Evolutionary conservation across 164 flowering plant species (phyloP), one percentile per base, ranked within the genome.

Genomic region (Santalum album): DNA sequence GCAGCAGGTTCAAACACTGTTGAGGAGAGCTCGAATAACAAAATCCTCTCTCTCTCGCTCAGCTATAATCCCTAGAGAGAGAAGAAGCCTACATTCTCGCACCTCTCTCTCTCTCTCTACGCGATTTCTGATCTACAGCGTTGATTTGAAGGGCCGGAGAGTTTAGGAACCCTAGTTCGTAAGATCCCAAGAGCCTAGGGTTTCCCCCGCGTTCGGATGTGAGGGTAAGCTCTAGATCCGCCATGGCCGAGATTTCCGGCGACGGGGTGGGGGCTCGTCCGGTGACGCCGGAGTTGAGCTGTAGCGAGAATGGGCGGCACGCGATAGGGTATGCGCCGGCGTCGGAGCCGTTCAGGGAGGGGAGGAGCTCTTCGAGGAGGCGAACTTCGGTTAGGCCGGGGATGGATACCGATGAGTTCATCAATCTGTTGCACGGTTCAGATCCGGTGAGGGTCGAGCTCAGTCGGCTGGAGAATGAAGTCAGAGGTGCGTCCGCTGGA

Each of bases 391-490:
- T 74, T 40, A 48, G 84, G 66, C 87, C 82, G 46, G 80, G 89
- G 61, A 32, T 84, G 69, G 96, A 87, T 47, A 76, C 87, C 0
- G 96, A 87, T 54, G 96, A 87, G 61, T 82, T 87, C 63, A 74
- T 87, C 18, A 81, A 76, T 51, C 61, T 87, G 65, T 68, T 87
- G 65, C 96, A 84, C 77, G 91, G 91, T 23, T 87, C 91, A 68
- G 96, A 87, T 84, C 96, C 96, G 74, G 89, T 87, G 57, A 84
- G 75, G 64, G 87, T 87, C 17, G 91, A 87, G 84, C 82, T 87
- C 38, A 87, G 79, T 76, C 83, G 96, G 61, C 68, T 87, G 54
- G 96, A 87, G 71, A 87, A 87, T 64, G 96, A 87, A 70, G 91
- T 87, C 49, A 72, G 89, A 82, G 96, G 96, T 87, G 71, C 20